phyloP scores from a whole-genome alignment of 495 filamentous ascomycete species.

The Hypoxylon cercidicola region DNA sequence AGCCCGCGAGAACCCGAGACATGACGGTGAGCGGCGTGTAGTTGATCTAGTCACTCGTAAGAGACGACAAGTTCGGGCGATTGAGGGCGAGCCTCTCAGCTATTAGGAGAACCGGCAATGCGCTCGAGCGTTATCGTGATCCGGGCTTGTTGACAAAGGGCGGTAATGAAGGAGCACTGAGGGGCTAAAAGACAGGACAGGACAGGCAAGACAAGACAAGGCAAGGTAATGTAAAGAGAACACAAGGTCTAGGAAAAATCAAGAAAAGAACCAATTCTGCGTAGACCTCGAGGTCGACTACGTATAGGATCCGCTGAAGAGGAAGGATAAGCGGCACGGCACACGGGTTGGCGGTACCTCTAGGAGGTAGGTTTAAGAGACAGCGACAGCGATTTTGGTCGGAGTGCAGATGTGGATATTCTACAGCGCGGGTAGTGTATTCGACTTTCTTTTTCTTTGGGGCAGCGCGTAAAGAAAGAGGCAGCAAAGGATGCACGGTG shows the following conservation, averaged over 20 bases:
- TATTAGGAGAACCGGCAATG: conserved; percentile 20
- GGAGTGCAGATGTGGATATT: conserved; percentile 41
- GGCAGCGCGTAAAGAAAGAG: conserved; percentile 38
- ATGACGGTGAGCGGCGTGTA: conserved; percentile 56
- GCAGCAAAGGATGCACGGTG: conserved; percentile 15
- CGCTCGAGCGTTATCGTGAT: conserved; percentile 37
- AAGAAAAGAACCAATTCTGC: conserved; percentile 6
- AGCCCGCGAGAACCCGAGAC: conserved; percentile 58
- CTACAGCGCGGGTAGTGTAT: conserved; percentile 37
- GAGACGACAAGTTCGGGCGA: conserved; percentile 14
- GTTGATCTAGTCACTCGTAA: conserved; percentile 39
- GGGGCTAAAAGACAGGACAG: conserved; percentile 11
- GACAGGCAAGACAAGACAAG: neutral
- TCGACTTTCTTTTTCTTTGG: conserved; percentile 25
- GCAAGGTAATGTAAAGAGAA: conserved; percentile 15
- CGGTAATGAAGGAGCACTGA: conserved; percentile 31
- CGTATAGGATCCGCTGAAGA: conserved; percentile 13
- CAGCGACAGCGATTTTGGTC: conserved; percentile 22
- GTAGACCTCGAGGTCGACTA: conserved; percentile 10
- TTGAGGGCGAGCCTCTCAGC: conserved; percentile 42
- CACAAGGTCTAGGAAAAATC: conserved; percentile 5
- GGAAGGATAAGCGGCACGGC: neutral
- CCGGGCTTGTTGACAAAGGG: conserved; percentile 38
- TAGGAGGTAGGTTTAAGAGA: conserved; percentile 13
- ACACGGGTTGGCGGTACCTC: conserved; percentile 10